Base-by-base conservation (phyloP, 139 green algal genomes). In the Trebouxia sp. region DNA sequence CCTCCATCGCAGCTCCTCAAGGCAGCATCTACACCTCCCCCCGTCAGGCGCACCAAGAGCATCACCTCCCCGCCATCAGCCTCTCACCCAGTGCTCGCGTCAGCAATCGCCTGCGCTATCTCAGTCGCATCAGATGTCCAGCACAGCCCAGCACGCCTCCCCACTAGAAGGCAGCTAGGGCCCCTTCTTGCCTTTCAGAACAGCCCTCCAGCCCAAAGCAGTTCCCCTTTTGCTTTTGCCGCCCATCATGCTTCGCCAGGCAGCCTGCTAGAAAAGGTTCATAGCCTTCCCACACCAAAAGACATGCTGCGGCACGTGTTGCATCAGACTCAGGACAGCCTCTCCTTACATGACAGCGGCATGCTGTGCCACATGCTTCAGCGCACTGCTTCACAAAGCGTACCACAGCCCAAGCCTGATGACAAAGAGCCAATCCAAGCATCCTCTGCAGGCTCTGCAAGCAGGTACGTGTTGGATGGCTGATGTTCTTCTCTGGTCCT, bases 351-450 rank as follows among this genome's bases (percentile, higher is more conserved):
- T 14, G 62, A 72, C 62, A 72, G 62, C 37, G 35, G 62, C 35
- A 72, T 72, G 62, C 62, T 72, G 15, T 42, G 32, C 24, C 32
- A 72, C 62, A 72, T 72, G 62, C 62, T 72, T 10, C 32, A 45
- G 14, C 62, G 62, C 62, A 24, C 32, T 30, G 35, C 32, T 72
- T 14, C 32, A 43, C 15, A 45, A 32, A 28, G n/a, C n/a, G n/a
- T n/a, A n/a, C n/a, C n/a, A n/a, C n/a, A n/a, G n/a, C n/a, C n/a
- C n/a, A n/a, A n/a, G n/a, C n/a, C n/a, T n/a, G n/a, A n/a, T n/a
- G n/a, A n/a, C n/a, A 15, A 72, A 15, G 10, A 17, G 12, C 12
- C 3, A 45, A 35, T 2, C 11, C 2, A 5, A 42, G 62, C 62
- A 39, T 30, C 32, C 12, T 72, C 12, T 30, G 12, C 17, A 26